These are phyloP conservation scores for Alternaria atra DNA, from an alignment of 2,329 filamentous ascomycete species.

Conservation along the genomic window DNA sequence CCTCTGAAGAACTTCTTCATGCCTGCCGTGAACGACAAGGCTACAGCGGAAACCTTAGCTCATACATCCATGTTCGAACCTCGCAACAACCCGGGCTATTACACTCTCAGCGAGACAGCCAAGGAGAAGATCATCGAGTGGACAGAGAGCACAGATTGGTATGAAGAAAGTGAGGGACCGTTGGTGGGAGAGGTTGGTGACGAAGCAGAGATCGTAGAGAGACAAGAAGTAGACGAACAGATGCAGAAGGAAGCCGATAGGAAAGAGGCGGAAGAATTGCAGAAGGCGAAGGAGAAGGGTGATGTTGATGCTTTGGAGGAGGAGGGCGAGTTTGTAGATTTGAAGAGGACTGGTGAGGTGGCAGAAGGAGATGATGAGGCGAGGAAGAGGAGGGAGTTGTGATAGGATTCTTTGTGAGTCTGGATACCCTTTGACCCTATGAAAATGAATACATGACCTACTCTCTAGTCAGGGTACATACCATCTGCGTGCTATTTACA, in stretches of 20 bases:
- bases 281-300: not conserved
- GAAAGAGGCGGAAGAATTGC: constrained; percentile 12
- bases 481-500: no score
- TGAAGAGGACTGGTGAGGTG: constrained; percentile 21
- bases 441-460: not conserved
- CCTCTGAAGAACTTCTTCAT: constrained; percentile 45
- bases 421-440: not conserved
- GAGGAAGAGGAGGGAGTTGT: constrained; percentile 27
- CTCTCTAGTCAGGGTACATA: no score
- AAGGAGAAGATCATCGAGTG: constrained; percentile 71
- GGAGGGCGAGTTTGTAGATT: constrained; percentile 27
- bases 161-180: constrained; percentile 58
- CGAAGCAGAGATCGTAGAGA: constrained; percentile 45
- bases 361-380: constrained; percentile 15
- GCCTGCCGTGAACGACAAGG: constrained; percentile 75
- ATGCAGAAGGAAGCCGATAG: constrained; percentile 31
- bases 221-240: constrained; percentile 32
- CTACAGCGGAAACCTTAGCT: constrained; percentile 78
- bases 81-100: constrained; percentile 76
- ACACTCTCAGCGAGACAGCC: constrained; percentile 71
- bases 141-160: constrained; percentile 71
- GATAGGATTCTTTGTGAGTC: not conserved
- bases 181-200: constrained; percentile 39
- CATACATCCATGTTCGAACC: constrained; percentile 84
- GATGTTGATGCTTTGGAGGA: constrained; percentile 12